Evolutionary conservation across 306 rosid genomes (phyloP).

Genomic region (Fragaria iinumae): DNA sequence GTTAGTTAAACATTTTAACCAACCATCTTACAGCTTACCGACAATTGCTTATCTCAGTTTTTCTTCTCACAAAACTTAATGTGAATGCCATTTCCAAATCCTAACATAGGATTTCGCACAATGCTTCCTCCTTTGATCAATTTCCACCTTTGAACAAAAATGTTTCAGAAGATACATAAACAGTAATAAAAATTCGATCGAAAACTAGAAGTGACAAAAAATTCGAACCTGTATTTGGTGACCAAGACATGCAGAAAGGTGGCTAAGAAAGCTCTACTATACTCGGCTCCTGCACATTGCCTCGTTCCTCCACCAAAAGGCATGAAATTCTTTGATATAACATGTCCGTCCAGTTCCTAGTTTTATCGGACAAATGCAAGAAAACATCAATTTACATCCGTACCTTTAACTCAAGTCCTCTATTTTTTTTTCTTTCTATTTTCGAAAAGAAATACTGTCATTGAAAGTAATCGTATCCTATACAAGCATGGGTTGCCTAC

Average conservation of each 20-base stretch:
- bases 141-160: conserved; percentile 19
- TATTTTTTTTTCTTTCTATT: too few relatives aligned
- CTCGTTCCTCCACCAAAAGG: conserved; percentile 46
- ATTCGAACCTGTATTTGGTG: conserved; percentile 33
- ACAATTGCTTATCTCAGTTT: background rate
- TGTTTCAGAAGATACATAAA: too few relatives aligned
- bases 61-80: conserved; percentile 6
- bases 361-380: background rate
- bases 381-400: too few relatives aligned
- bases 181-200: too few relatives aligned
- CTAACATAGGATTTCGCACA: conserved; percentile 17
- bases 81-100: conserved; percentile 27
- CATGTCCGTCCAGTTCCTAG: conserved; percentile 17
- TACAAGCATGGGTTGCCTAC: too few relatives aligned
- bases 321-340: conserved; percentile 33
- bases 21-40: too few relatives aligned
- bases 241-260: conserved; percentile 38
- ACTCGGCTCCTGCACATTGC: conserved; percentile 41
- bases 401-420: too few relatives aligned
- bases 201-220: too few relatives aligned
- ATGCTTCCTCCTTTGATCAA: conserved; percentile 22
- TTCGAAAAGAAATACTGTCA: too few relatives aligned
- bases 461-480: too few relatives aligned
- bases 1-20: too few relatives aligned
- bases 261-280: conserved; percentile 28